Evolutionary conservation across 768 basidiomycete genomes (phyloP).

Genomic region (Psilocybe cyanescens): DNA sequence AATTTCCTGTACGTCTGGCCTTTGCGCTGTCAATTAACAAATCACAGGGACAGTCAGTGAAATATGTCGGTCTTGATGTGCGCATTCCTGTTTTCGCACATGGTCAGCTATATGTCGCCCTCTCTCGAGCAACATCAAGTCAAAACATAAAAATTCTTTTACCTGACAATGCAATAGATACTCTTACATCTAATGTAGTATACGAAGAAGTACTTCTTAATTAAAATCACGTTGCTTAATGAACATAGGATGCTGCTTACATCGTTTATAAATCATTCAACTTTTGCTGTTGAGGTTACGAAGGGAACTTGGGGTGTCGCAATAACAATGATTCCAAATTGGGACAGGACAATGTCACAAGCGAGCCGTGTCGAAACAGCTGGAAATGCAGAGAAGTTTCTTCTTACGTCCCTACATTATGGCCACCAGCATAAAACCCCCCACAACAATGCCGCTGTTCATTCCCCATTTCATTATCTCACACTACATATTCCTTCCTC

Average conservation of each 20-base stretch:
- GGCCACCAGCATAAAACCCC: no score
- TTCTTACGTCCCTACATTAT: no score
- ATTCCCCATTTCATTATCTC: no score
- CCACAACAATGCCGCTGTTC: no score
- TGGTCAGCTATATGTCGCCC: slow-evolving; percentile 49
- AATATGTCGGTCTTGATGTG: slow-evolving; percentile 42
- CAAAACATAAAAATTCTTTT: slow-evolving; percentile 29
- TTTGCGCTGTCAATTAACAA: slow-evolving; percentile 51
- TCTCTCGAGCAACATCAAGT: slow-evolving; percentile 38
- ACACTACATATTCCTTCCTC: background rate
- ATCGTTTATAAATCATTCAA: no score
- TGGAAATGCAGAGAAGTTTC: no score
- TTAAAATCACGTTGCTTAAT: background rate
- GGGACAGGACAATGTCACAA: no score
- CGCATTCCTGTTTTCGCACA: slow-evolving; percentile 39
- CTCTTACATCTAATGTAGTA: slow-evolving; percentile 19
- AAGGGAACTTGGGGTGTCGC: no score
- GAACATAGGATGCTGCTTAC: no score
- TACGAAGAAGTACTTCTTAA: slow-evolving; percentile 21
- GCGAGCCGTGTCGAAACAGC: no score
- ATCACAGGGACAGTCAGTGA: slow-evolving; percentile 48
- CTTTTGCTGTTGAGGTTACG: no score
- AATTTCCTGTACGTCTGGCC: slow-evolving; percentile 45
- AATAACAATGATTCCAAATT: no score
- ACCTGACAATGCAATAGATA: background rate